Evolutionary conservation across 148 eudicot species (phyloP).

Genomic region (Euryodendron excelsum): DNA sequence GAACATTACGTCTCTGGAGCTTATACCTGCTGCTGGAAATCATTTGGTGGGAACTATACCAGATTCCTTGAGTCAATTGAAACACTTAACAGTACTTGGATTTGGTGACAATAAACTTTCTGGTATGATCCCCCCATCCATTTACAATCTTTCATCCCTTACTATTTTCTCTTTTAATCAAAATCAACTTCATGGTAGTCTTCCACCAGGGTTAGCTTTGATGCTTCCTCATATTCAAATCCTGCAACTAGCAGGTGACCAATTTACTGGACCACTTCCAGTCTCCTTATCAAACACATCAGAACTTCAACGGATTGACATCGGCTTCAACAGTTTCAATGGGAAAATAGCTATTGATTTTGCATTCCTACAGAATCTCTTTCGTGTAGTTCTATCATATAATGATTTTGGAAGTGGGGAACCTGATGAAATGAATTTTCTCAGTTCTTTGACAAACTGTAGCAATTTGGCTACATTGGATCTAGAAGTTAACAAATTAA

Average conservation of each 20-base stretch:
- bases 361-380: neutral
- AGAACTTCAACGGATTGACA: neutral
- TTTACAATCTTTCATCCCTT: conserved; percentile 4
- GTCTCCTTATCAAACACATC: conserved; percentile 14
- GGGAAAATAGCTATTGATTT: conserved; percentile 11
- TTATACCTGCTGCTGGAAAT: neutral
- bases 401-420: conserved; percentile 10
- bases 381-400: rapidly evolving
- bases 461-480: neutral
- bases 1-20: conserved; percentile 8
- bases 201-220: conserved; percentile 1
- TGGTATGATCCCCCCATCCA: conserved; percentile 17
- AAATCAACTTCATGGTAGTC: conserved; percentile 3
- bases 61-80: conserved; percentile 2
- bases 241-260: neutral
- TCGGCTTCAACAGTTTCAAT: neutral
- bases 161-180: neutral
- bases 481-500: neutral
- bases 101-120: neutral
- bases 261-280: conserved; percentile 16
- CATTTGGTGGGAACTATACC: neutral
- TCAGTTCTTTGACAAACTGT: conserved; percentile 16
- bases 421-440: conserved; percentile 4
- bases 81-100: neutral
- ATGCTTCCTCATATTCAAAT: neutral